Conservation (phyloP, 352 stramenopile genomes). For the Globisporangium spiculum region DNA sequence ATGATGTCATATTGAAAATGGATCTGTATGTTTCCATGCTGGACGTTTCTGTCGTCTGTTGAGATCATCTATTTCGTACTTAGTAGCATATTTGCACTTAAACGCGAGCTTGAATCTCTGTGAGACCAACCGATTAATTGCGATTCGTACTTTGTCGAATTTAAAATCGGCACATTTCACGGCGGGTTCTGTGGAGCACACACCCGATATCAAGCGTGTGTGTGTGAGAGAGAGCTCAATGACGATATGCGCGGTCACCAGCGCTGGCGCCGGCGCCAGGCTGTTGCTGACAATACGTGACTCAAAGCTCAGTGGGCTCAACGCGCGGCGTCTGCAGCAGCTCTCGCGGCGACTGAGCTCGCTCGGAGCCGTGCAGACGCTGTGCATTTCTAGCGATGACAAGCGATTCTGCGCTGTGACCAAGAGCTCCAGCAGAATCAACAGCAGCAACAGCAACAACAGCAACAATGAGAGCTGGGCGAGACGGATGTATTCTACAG, state of each 20-base stretch:
- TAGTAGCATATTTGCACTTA: not conserved
- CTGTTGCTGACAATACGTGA: constrained; percentile 9
- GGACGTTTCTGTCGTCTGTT: not conserved
- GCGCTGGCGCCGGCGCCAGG: not conserved
- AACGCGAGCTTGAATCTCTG: not conserved
- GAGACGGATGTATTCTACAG: constrained; percentile 9
- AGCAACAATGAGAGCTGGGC: constrained; percentile 17
- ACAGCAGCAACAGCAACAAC: not conserved
- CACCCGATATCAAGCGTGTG: not conserved
- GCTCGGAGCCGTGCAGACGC: not conserved
- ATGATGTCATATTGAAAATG: not conserved
- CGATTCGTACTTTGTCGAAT: not conserved
- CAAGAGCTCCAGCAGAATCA: constrained; percentile 8
- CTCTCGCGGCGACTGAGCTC: constrained; percentile 1
- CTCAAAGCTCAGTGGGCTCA: not conserved
- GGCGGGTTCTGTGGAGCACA: not conserved
- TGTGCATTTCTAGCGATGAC: not conserved
- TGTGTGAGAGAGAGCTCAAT: not conserved
- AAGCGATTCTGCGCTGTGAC: not conserved
- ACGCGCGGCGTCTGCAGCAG: not conserved
- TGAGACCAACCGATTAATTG: not conserved
- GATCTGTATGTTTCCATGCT: not conserved
- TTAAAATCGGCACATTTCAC: not conserved
- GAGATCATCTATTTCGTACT: not conserved
- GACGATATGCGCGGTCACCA: constrained; percentile 1